phyloP scores from a whole-genome alignment of 768 basidiomycete species.

The Leccinum disarticulatum region DNA sequence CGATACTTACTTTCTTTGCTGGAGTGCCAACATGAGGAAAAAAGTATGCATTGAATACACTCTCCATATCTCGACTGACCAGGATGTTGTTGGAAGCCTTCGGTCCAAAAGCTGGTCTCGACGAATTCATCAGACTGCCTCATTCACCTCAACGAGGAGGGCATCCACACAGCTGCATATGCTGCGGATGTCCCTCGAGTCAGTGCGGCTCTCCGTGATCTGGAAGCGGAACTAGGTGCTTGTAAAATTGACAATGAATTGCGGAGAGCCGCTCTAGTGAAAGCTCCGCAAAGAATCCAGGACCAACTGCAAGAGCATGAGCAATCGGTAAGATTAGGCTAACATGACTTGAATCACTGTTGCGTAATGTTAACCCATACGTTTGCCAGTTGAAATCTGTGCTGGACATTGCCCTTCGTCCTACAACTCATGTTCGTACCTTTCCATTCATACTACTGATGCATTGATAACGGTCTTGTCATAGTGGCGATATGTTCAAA shows the following conservation, averaged over 20 bases:
- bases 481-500: conserved; percentile 85
- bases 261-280: conserved; percentile 43
- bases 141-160: conserved; percentile 61
- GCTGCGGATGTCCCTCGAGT: conserved; percentile 48
- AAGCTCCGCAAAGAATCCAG: conserved; percentile 41
- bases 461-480: conserved; percentile 11
- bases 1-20: conserved; percentile 63
- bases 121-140: conserved; percentile 62
- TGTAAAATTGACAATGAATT: conserved; percentile 43
- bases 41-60: conserved; percentile 48
- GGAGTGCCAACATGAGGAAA: conserved; percentile 83
- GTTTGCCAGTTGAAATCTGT: conserved; percentile 54
- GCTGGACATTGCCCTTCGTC: conserved; percentile 55
- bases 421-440: conserved; percentile 69
- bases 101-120: conserved; percentile 25
- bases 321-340: conserved; percentile 43
- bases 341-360: not conserved
- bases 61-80: conserved; percentile 48
- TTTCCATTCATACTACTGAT: not conserved
- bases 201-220: conserved; percentile 44
- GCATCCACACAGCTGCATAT: conserved; percentile 62
- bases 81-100: conserved; percentile 27
- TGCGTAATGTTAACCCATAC: conserved; percentile 1
- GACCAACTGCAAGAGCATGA: conserved; percentile 47
- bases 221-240: conserved; percentile 52